A percentile compares a stretch with the other conserved stretches of the same genome.
Evolutionary conservation across 345 rosid species (phyloP).

Genomic region (Leavenworthia alabamica): DNA sequence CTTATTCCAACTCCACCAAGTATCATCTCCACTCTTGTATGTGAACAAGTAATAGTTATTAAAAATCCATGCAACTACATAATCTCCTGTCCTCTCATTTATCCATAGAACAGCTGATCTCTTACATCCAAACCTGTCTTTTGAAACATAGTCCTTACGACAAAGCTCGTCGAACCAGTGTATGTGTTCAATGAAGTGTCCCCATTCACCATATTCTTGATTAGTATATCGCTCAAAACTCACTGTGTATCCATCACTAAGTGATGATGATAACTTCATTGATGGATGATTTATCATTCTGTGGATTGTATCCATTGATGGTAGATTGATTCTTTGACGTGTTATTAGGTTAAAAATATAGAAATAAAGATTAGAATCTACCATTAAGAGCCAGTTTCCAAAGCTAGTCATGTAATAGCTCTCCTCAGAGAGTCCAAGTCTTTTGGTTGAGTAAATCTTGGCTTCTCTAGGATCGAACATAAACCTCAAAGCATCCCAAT

Average conservation of each 20-base stretch:
- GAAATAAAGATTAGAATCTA: not conserved
- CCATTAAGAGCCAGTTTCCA: not conserved
- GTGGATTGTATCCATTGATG: too few relatives aligned
- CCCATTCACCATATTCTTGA: not conserved
- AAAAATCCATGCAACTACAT: not conserved
- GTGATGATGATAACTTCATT: not conserved
- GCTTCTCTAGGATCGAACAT: not conserved
- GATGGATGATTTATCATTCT: too few relatives aligned
- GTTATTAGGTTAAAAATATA: not conserved
- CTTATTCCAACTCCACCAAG: not conserved
- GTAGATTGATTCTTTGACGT: not conserved
- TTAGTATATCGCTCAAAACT: not conserved
- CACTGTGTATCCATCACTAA: not conserved
- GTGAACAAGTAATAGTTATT: not conserved
- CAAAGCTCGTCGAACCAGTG: too few relatives aligned
- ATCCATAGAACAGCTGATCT: not conserved
- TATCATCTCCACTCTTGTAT: not conserved
- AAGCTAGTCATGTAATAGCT: not conserved
- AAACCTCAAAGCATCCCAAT: too few relatives aligned
- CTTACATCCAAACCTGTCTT: not conserved
- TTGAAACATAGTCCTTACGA: not conserved
- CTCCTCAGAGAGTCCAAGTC: not conserved
- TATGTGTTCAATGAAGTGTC: not conserved
- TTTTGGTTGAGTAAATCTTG: not conserved
- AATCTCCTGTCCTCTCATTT: not conserved